These are phyloP conservation scores for Falciphora oryzae DNA, from an alignment of 2,329 filamentous ascomycete species.

Conservation along the genomic window DNA sequence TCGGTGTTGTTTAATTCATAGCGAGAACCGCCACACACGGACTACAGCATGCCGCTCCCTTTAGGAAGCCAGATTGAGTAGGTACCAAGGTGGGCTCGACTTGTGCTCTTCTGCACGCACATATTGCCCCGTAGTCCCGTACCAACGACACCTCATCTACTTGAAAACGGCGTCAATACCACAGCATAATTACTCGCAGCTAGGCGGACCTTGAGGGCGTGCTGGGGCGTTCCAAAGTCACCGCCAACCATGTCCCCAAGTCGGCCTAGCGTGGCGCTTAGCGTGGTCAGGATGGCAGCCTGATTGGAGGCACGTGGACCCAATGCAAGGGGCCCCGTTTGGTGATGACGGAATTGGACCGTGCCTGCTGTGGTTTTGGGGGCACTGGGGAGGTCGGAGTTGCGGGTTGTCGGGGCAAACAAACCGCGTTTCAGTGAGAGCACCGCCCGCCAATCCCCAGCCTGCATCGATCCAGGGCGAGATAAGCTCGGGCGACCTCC, in stretches of 20 bases:
- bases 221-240: background rate
- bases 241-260: background rate
- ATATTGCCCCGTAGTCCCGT: too few relatives aligned
- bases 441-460: conserved; percentile 3
- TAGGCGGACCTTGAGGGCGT: background rate
- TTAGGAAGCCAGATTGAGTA: too few relatives aligned
- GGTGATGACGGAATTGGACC: background rate
- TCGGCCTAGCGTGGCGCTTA: background rate
- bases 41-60: too few relatives aligned
- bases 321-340: background rate
- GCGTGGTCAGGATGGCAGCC: too few relatives aligned
- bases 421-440: background rate
- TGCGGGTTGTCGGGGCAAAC: conserved; percentile 3
- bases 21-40: too few relatives aligned
- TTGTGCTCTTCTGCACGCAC: too few relatives aligned
- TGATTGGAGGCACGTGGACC: conserved; percentile 1
- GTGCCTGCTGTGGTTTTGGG: background rate
- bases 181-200: background rate
- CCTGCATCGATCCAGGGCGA: background rate
- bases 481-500: background rate
- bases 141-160: background rate
- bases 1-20: too few relatives aligned
- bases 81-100: too few relatives aligned
- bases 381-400: background rate
- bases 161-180: background rate